Conservation (phyloP, 805 yeast species). For the Metschnikowia reukaufii region DNA sequence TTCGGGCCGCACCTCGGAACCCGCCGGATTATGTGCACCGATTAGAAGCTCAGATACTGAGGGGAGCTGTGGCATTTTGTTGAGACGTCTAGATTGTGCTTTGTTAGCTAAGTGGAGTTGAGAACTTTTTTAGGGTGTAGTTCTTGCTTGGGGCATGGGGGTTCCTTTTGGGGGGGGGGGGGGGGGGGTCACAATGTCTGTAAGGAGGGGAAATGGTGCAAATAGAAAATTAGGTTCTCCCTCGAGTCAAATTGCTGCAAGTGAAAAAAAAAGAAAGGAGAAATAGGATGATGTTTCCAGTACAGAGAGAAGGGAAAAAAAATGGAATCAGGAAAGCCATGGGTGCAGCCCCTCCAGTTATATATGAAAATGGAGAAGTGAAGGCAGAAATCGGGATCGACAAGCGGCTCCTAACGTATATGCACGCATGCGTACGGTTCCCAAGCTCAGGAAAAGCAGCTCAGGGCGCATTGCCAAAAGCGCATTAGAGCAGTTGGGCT, state of each 20-base stretch:
- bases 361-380: constrained; percentile 2
- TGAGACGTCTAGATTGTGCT: no score
- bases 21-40: constrained; percentile 17
- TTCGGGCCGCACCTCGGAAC: neutral
- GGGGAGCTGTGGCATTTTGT: constrained; percentile 21
- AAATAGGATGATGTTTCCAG: neutral
- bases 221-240: no score
- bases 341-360: constrained; percentile 5
- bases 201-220: no score
- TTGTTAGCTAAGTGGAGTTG: no score
- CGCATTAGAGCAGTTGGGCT: constrained; percentile 11
- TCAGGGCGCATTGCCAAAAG: constrained; percentile 5
- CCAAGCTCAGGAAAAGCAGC: constrained; percentile 3
- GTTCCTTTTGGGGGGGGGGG: no score
- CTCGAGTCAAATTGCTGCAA: no score
- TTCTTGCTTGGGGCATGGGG: no score
- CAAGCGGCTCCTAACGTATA: constrained; percentile 10
- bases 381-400: constrained; percentile 13
- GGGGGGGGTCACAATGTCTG: no score
- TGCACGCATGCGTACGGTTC: constrained; percentile 10
- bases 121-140: no score
- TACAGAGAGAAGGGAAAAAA: neutral
- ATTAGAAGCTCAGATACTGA: constrained; percentile 22
- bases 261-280: no score
- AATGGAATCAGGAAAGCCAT: neutral